These are phyloP conservation scores for Berberis vulgaris DNA, from an alignment of 164 flowering plant genomes.

Conservation along the genomic window DNA sequence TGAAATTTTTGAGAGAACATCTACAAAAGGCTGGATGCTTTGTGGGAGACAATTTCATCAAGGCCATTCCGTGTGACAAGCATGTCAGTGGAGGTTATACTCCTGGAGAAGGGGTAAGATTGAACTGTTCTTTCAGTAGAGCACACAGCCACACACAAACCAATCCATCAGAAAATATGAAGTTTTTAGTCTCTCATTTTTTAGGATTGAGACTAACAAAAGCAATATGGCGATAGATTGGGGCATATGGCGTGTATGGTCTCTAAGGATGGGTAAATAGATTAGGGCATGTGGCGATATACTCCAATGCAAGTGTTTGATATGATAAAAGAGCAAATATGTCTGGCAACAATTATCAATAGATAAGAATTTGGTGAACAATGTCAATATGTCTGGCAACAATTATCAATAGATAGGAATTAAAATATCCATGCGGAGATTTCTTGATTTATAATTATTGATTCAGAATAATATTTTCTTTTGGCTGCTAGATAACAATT, in stretches of 20 bases:
- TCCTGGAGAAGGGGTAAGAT: conserved; percentile 67
- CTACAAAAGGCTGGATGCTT: conserved; percentile 71
- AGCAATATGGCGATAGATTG: no score
- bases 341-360: no score
- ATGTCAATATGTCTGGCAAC: no score
- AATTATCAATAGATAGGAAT: not conserved
- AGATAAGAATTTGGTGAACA: no score
- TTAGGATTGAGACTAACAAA: no score
- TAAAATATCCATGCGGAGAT: not conserved
- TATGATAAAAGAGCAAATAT: no score
- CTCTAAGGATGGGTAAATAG: no score
- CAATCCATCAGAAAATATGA: not conserved
- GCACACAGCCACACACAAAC: not conserved
- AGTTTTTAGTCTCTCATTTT: not conserved
- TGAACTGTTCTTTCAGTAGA: not conserved
- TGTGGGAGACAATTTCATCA: conserved; percentile 52
- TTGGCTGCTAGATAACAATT: conserved; percentile 44
- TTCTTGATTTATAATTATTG: not conserved
- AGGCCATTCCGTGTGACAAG: conserved; percentile 53
- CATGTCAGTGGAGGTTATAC: conserved; percentile 53
- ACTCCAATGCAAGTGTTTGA: no score
- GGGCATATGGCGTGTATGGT: no score
- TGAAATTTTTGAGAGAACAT: conserved; percentile 69
- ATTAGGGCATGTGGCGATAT: no score
- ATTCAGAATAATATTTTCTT: not conserved